Evolutionary conservation across 345 rosid genomes (phyloP).

Genomic region (Eucalyptus fibrosa): DNA sequence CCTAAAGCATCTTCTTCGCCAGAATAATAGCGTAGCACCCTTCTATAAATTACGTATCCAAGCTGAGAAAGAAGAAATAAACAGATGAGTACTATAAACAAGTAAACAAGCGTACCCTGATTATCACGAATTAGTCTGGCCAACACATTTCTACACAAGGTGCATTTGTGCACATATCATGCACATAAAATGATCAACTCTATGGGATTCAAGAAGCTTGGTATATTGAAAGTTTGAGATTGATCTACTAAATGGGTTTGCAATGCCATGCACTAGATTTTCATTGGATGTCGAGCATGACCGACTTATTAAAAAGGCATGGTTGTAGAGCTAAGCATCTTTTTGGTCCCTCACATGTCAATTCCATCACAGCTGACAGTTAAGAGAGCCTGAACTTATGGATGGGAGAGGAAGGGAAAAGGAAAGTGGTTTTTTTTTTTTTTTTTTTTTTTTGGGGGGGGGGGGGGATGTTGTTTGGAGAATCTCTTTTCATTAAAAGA

Average conservation of each 20-base stretch:
- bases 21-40: constrained; percentile 85
- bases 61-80: constrained; percentile 28
- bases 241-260: neutral
- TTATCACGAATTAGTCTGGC: neutral
- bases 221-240: neutral
- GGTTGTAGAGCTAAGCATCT: neutral
- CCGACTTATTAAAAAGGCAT: neutral
- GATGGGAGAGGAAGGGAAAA: neutral
- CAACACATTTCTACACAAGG: too few relatives aligned
- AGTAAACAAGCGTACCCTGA: neutral
- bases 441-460: too few relatives aligned
- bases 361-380: neutral
- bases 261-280: neutral
- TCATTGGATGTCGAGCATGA: neutral
- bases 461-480: neutral
- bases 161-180: neutral
- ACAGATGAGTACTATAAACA: neutral
- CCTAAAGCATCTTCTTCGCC: constrained; percentile 96
- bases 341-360: neutral
- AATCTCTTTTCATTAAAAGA: neutral
- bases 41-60: constrained; percentile 74
- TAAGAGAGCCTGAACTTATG: neutral
- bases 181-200: neutral
- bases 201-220: neutral
- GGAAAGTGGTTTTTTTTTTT: too few relatives aligned